A percentile compares a stretch with the other conserved stretches of the same genome.
These are phyloP conservation scores for Diplodia intermedia DNA, from an alignment of 2,329 filamentous ascomycete genomes.

Conservation along the genomic window DNA sequence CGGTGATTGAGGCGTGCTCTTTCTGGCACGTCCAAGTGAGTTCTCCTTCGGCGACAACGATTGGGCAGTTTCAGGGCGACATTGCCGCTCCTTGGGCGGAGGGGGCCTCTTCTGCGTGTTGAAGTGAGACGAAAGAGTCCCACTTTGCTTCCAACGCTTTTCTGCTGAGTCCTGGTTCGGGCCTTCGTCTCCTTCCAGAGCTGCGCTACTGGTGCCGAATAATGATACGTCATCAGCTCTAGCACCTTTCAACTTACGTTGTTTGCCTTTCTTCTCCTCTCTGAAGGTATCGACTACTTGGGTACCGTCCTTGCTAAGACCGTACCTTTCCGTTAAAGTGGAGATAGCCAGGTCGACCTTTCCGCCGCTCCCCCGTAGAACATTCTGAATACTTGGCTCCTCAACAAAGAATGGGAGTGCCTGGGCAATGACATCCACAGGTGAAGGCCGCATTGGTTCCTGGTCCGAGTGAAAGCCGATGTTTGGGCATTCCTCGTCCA, in stretches of 20 bases:
- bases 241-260: background rate
- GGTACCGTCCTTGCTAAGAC: no score
- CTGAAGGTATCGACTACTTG: no score
- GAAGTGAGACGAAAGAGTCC: background rate
- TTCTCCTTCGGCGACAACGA: background rate
- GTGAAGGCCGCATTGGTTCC: no score
- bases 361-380: no score
- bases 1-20: background rate
- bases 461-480: no score
- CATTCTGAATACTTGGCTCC: no score
- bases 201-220: background rate
- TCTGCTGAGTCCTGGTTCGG: background rate
- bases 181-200: background rate
- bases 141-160: background rate
- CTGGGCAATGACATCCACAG: no score
- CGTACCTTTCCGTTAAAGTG: no score
- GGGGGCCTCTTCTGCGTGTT: background rate
- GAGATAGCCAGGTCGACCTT: no score
- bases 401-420: no score
- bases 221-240: background rate
- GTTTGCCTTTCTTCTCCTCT: background rate
- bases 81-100: background rate
- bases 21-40: background rate
- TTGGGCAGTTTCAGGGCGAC: background rate
- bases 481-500: no score